phyloP scores from a whole-genome alignment of 305 asterid species.

The Andrographis paniculata region DNA sequence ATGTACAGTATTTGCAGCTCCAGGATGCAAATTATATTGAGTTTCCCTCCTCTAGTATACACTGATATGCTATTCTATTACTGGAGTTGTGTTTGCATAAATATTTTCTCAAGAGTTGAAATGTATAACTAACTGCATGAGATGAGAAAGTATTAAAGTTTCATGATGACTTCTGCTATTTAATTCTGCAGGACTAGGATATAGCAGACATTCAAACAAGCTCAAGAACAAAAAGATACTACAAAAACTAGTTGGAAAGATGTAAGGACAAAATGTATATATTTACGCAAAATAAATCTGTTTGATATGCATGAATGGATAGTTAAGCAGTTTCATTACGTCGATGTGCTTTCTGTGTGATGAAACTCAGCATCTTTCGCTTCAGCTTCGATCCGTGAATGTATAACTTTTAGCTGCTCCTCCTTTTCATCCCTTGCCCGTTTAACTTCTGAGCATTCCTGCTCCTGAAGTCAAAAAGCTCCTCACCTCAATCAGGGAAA shows the following conservation, averaged over 20 bases:
- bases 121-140: not conserved
- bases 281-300: no score
- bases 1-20: not conserved
- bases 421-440: constrained; percentile 46
- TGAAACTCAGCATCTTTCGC: constrained; percentile 30
- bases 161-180: not conserved
- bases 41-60: not conserved
- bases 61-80: no score
- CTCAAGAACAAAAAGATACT: not conserved
- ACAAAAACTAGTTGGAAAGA: no score
- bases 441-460: constrained; percentile 50
- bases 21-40: not conserved
- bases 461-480: constrained; percentile 40
- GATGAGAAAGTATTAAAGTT: not conserved
- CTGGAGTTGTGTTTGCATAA: not conserved
- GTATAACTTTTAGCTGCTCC: constrained; percentile 37
- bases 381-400: constrained; percentile 33
- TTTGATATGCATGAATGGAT: constrained; percentile 1
- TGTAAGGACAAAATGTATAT: no score
- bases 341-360: constrained; percentile 22
- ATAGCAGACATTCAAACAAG: not conserved
- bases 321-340: constrained; percentile 31
- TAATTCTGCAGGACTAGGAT: not conserved
- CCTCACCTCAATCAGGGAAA: not conserved
- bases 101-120: not conserved